Base-by-base conservation (phyloP, 805 yeast species). In the Lipomyces orientalis region DNA sequence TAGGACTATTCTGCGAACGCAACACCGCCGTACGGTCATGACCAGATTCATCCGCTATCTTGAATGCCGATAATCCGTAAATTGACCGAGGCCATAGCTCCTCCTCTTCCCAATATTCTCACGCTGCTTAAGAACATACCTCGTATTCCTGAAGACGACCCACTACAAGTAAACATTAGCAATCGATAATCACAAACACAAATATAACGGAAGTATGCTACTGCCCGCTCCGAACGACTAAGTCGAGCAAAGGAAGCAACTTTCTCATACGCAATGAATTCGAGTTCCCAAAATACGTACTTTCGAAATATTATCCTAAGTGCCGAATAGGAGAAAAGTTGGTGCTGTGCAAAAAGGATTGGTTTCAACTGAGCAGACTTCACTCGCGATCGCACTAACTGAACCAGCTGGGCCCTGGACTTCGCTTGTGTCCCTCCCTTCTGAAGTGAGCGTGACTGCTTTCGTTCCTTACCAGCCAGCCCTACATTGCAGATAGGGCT, bases 131-230 rank as follows among this genome's bases (percentile, higher is more conserved):
- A 9, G 16, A 31, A n/a, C 71, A 39, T 64, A 67, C 71, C 68
- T 69, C 70, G 72, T 58, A 69, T 67, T 69, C 72, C 64, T 69
- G 61, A 63, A 69, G 72, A 64, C 72, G 71, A 58, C 72, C 65
- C 72, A 69, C 72, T 69, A 37, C 2, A 62, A 10, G 29, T 33
- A 12, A 3, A 52, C 3, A n/a, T 59, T 59, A 59, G 62, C 60
- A 57, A 19, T 33, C 52, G n/a, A n/a, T 16, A 16, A 25, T n/a
- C 31, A 8, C 19, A 19, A 29, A 25, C 7, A 25, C 34, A 52
- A 52, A 5, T 49, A 25, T 31, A 25, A n/a, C n/a, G 2, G 16
- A 52, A 6, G 25, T 25, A 25, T 31, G 12, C 9, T 14, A 25
- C 31, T 14, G 9, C 55, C 55, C 19, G n/a, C 55, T 33, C 31